phyloP scores from a whole-genome alignment of 2,329 filamentous ascomycete genomes.

The Penicillium sp. region DNA sequence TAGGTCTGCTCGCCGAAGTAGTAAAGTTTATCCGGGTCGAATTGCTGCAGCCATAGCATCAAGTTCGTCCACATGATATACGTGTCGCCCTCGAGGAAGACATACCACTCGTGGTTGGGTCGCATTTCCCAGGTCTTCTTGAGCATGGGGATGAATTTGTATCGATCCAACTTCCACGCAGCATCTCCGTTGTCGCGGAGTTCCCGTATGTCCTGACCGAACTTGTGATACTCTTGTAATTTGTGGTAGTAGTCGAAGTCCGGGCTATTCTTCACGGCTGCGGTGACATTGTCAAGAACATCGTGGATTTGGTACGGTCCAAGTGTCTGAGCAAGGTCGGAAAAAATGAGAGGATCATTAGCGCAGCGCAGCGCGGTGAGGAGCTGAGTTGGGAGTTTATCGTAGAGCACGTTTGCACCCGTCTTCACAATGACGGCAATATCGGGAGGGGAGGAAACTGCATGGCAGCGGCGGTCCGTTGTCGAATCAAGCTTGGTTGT shows the following conservation, averaged over 20 bases:
- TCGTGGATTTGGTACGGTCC: constrained; percentile 30
- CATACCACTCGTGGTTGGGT: constrained; percentile 55
- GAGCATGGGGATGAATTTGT: constrained; percentile 60
- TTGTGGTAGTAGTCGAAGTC: constrained; percentile 49
- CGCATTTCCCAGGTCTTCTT: constrained; percentile 51
- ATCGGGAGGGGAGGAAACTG: constrained; percentile 45
- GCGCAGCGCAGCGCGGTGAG: constrained; percentile 51
- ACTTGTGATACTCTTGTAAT: constrained; percentile 41
- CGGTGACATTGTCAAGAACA: constrained; percentile 31
- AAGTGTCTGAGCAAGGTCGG: constrained; percentile 29
- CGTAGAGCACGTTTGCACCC: constrained; percentile 52
- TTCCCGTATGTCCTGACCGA: constrained; percentile 46
- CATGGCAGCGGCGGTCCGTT: constrained; percentile 30
- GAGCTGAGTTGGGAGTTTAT: constrained; percentile 53
- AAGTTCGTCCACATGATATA: constrained; percentile 55
- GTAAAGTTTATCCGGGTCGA: constrained; percentile 42
- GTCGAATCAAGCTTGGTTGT: constrained; percentile 1
- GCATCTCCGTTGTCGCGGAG: constrained; percentile 30
- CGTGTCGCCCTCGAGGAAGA: constrained; percentile 58
- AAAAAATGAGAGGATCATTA: constrained; percentile 48
- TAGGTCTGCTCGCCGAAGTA: constrained; percentile 52
- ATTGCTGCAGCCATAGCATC: constrained; percentile 44
- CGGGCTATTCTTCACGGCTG: constrained; percentile 42
- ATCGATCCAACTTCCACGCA: constrained; percentile 57
- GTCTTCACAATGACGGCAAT: constrained; percentile 56